phyloP scores from a whole-genome alignment of 202 grass and related monocot species.

The Brachypodium distachyon region DNA sequence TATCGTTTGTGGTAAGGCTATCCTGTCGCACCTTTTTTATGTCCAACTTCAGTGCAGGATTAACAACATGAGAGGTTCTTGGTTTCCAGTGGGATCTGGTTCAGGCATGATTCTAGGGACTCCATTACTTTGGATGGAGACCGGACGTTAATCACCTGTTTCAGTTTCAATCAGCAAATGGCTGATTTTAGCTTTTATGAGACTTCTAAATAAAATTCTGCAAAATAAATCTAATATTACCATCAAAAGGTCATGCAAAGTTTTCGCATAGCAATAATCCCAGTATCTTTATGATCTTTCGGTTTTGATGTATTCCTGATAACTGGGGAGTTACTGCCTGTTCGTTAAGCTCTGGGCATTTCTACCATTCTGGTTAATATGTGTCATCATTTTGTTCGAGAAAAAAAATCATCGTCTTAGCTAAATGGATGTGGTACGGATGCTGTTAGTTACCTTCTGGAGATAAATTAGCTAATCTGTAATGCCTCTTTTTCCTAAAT shows the following conservation, averaged over 20 bases:
- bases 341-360: not conserved
- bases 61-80: not conserved
- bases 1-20: constrained; percentile 66
- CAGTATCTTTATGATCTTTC: not conserved
- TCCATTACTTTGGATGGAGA: not conserved
- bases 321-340: not conserved
- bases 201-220: not conserved
- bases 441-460: not conserved
- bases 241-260: not conserved
- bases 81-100: not conserved
- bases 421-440: not conserved
- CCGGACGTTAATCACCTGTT: not conserved
- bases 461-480: not conserved
- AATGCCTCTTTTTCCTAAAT: not conserved
- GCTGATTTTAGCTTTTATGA: not conserved
- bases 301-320: not conserved
- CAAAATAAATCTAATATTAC: not conserved
- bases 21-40: not conserved
- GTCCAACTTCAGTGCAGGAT: not conserved
- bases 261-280: not conserved
- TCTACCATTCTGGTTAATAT: not conserved
- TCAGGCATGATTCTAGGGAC: not conserved
- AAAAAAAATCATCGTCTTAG: too few relatives aligned
- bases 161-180: not conserved
- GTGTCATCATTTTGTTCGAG: too few relatives aligned